Evolutionary conservation across 2,329 filamentous ascomycete genomes (phyloP), one percentile per base, ranked within the genome.

Genomic region (Ceratocystis huliohia): DNA sequence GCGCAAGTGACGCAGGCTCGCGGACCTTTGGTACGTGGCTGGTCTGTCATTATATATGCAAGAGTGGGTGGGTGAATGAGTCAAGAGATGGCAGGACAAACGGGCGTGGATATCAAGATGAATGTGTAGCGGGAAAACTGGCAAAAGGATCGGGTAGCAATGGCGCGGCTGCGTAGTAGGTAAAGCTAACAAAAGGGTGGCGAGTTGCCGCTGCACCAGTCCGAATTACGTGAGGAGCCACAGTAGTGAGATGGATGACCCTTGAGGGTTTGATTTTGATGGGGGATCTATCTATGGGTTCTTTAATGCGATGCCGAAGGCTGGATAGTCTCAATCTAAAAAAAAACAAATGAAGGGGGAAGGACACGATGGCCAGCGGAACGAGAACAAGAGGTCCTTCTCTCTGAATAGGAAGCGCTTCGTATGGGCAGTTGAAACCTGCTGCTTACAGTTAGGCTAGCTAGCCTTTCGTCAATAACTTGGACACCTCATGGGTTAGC

Each of bases 1-100:
- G 80, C 80, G 70, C 80, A 82, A 1, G 79, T 80, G 1, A 74
- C 74, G 70, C 80, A 82, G 56, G 80, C 80, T 69, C 78, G 77
- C 2, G 80, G 79, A 13, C 79, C 79, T 68, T 77, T 79, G 70
- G 61, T 64, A 68, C 66, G 68, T 57, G 50, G 33, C 20, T 64
- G 30, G 25, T 41, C 46, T 33, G 28, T 5, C 22, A 57, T 57
- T 57, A 57, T 57, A 53, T 50, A 13, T 53, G 48, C 5, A 22
- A 6, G 28, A 17, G 13, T n/a, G 15, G 6, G 28, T 20, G 53
- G 8, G 13, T 33, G 53, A 41, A 41, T 41, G 10, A 41, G 37
- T 41, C 10, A 41, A 41, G 15, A 15, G 37, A 41, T 13, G 37
- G 37, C 37, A 10, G 37, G 37, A 10, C 33, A 33, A 33, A 5